Evolutionary conservation across 2,329 filamentous ascomycete genomes (phyloP).

Genomic region (Hymenoscyphus fraxineus): DNA sequence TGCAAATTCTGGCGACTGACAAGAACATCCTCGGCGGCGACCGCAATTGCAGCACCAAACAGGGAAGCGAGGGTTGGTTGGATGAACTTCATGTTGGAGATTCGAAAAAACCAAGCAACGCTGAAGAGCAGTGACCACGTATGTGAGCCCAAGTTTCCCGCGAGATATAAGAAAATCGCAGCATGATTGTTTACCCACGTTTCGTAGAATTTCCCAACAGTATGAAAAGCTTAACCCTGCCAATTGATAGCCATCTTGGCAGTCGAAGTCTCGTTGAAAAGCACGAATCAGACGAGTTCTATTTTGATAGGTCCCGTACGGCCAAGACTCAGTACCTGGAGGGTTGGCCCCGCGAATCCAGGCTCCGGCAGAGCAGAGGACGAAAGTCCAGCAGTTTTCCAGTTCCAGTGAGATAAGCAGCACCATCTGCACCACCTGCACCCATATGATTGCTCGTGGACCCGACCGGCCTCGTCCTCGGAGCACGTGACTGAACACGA

Average conservation of each 20-base stretch:
- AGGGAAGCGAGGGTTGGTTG: background rate
- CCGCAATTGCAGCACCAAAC: background rate
- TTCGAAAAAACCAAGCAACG: background rate
- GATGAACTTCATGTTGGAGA: slow-evolving; percentile 11
- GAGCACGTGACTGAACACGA: no score
- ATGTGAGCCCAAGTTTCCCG: background rate
- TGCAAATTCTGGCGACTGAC: slow-evolving; percentile 43
- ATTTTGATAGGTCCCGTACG: background rate
- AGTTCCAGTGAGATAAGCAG: background rate
- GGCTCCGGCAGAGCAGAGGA: background rate
- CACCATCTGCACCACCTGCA: no score
- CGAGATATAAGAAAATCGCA: background rate
- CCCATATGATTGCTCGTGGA: no score
- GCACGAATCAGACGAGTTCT: background rate
- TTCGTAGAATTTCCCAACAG: background rate
- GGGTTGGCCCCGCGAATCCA: slow-evolving; percentile 6
- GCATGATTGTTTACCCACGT: background rate
- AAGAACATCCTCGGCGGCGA: slow-evolving; percentile 42
- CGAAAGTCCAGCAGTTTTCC: background rate
- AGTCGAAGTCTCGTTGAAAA: background rate
- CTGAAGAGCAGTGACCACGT: background rate
- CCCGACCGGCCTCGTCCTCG: no score
- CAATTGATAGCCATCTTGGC: slow-evolving; percentile 9
- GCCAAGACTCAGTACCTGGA: slow-evolving; percentile 9
- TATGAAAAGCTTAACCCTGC: slow-evolving; percentile 5